Evolutionary conservation across 768 basidiomycete species (phyloP), one percentile per base, ranked within the genome.

Genomic region (Psilocybe tampanensis): DNA sequence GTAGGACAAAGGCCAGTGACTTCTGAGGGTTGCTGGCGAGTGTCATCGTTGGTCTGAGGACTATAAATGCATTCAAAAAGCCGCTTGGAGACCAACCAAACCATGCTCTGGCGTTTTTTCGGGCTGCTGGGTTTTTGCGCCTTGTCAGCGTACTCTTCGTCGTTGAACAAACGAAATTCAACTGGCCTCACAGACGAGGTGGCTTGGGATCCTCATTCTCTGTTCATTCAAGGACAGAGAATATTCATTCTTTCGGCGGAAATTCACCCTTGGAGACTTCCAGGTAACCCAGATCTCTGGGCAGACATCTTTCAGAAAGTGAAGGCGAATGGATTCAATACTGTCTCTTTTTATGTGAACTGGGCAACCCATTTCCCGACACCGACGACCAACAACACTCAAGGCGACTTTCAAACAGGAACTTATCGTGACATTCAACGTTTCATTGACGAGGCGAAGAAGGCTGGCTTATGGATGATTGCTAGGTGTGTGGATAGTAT

Each of bases 241-340:
- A 61, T 80, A 21, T 86, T 85, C 69, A 75, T 86, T 43, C 77
- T 84, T 36, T 82, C 81, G 9, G 86, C 85, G 23, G 86, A 88
- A 66, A 72, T 85, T 52, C 85, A 88, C 63, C 80, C 86, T 15
- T 86, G 82, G 79, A 74, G 86, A 60, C 61, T 81, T 0, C 80
- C 80, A 3, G 79, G 78, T 0, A 76, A 78, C 53, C 81, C 81
- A 2, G 72, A 77, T 49, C 67, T 84, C 19, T 85, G 83, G 82
- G 70, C 72, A 13, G 87, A 88, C 62, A 70, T 88, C 50, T 80
- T 88, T 44, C 76, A 87, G 60, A 88, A 88, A 62, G 69, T 86
- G 53, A 85, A 82, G 60, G 79, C 86, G 22, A 80, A 82, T 59
- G 84, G 84, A 5, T 82, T 85, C 71, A 85, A 86, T 58, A 76